Conservation (phyloP, 257 asterid genomes). For the Anisodus acutangulus region DNA sequence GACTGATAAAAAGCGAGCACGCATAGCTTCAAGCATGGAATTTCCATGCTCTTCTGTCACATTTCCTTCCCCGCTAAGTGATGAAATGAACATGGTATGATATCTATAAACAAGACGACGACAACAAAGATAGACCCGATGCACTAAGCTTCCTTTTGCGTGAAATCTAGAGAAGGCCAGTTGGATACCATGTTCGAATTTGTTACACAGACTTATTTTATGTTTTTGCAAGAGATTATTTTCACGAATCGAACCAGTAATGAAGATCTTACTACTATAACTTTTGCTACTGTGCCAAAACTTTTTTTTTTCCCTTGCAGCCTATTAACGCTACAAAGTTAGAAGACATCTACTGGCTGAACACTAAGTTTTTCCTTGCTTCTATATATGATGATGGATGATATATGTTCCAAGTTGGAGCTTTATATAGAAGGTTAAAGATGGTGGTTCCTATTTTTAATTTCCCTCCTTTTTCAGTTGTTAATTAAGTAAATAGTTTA, state of each 20-base stretch:
- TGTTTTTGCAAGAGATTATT: not conserved
- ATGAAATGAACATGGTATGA: not conserved
- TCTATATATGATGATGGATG: not conserved
- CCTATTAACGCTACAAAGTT: not conserved
- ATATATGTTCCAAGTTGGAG: not conserved
- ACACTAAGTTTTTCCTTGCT: not conserved
- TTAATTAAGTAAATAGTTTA: not conserved
- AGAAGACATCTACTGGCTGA: no score
- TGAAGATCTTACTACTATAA: not conserved
- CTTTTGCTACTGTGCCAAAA: not conserved
- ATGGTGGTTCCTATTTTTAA: not conserved
- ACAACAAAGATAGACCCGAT: no score
- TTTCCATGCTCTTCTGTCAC: conserved; percentile 62
- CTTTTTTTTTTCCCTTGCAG: not conserved
- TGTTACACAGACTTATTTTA: not conserved
- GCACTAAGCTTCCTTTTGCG: not conserved
- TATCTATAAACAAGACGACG: not conserved
- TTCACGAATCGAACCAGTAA: not conserved
- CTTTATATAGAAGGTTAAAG: not conserved
- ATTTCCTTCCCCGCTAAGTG: not conserved
- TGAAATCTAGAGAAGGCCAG: no score
- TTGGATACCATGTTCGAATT: no score
- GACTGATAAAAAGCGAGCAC: conserved; percentile 75
- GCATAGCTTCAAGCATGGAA: conserved; percentile 51
- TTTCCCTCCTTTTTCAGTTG: not conserved